Base-by-base conservation (phyloP, 2,329 filamentous ascomycete genomes). In the Alternaria solani region DNA sequence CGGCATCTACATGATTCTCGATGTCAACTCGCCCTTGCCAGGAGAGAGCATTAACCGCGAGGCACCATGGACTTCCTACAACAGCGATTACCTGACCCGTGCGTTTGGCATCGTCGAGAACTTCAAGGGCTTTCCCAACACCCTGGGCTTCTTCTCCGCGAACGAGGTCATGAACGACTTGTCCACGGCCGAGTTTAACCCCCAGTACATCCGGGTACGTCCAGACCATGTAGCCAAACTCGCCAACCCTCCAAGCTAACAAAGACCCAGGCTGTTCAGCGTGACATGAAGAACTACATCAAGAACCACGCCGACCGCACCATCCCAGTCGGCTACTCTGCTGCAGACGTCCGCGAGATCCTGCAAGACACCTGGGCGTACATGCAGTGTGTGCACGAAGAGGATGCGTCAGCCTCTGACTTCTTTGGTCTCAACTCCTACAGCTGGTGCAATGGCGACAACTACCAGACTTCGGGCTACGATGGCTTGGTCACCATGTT, bases 351-450 rank as follows among this genome's bases (percentile, higher is more conserved):
- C 43, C 89, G 91, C 61, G 81, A 86, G 1, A 87, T 92, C 43
- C 86, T 94, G 25, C 83, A 89, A 74, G 91, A 94, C 71, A 90
- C 87, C 55, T 93, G 86, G 87, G 88, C 90, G 75, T 94, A 91
- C 81, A 84, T 93, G 80, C 85, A 90, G 75, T 94, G 91, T 80
- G 81, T 84, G 38, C 77, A 79, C 41, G 71, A 77, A 70, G 81
- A 86, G 61, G 83, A 87, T 61, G 83, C 86, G 75, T 91, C 89
- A 66, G 85, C 86, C 30, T 87, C 85, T 56, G 91, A 94, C 71
- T 82, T 94, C 71, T 93, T 94, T 71, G 91, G 91, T 38, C 83
- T 94, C 57, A 94, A 94, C 81, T 87, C 85, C 80, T 89, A 88
- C 80, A 90, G 89, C 78, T 91, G 89, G 75, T 92, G 90, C 84